Conservation (phyloP, 2,329 filamentous ascomycete species). For the Sporothrix protearum region DNA sequence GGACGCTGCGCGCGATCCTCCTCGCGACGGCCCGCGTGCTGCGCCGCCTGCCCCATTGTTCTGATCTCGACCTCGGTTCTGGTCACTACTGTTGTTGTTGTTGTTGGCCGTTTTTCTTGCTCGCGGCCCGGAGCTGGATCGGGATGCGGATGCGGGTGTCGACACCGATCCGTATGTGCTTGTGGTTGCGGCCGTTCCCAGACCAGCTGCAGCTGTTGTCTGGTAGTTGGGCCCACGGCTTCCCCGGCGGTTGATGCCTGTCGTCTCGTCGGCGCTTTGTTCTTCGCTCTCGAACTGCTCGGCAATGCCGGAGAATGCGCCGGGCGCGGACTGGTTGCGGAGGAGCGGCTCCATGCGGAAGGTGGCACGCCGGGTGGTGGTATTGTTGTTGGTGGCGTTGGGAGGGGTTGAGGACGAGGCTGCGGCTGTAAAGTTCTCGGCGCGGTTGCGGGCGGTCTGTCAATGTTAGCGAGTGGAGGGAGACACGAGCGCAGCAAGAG, state of each 20-base stretch:
- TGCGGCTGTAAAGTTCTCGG: constrained; percentile 28
- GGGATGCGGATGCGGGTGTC: neutral
- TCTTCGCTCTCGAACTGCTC: constrained; percentile 25
- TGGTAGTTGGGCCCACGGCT: constrained; percentile 31
- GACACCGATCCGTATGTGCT: constrained; percentile 16
- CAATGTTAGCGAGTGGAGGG: neutral
- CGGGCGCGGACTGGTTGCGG: constrained; percentile 27
- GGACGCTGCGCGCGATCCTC: neutral
- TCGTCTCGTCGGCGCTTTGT: constrained; percentile 27
- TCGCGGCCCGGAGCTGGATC: neutral
- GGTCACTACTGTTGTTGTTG: neutral
- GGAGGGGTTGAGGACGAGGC: neutral
- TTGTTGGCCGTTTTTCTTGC: constrained; percentile 1
- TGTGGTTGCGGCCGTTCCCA: constrained; percentile 23
- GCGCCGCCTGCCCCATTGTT: neutral
- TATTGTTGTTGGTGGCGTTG: constrained; percentile 17
- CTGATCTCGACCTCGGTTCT: neutral
- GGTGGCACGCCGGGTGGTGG: constrained; percentile 5
- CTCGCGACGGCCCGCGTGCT: neutral
- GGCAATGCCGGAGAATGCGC: constrained; percentile 24
- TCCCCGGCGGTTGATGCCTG: constrained; percentile 29
- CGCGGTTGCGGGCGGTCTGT: constrained; percentile 34
- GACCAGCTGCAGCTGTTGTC: neutral
- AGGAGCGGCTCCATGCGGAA: constrained; percentile 27
- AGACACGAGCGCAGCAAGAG: neutral